Evolutionary conservation across 768 basidiomycete species (phyloP).

Genomic region (Naganishia vaughanmartiniae): DNA sequence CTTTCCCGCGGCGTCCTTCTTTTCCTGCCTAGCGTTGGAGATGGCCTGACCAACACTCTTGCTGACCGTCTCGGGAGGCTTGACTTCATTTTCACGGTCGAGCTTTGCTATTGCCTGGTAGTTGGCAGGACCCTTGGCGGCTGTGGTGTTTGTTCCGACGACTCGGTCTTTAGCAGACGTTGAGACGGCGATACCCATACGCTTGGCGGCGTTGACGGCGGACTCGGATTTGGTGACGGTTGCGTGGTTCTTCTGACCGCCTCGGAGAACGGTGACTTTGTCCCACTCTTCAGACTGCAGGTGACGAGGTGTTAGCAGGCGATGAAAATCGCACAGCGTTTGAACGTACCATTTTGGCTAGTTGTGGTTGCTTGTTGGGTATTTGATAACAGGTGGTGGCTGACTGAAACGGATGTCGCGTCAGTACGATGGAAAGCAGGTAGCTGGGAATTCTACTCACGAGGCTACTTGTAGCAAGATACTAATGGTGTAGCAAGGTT

Average conservation of each 20-base stretch:
- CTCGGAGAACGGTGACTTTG: constrained; percentile 39
- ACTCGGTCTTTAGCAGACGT: constrained; percentile 39
- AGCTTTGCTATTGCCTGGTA: constrained; percentile 91
- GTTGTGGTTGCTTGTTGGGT: background rate
- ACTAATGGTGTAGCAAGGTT: background rate
- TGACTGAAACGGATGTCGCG: background rate
- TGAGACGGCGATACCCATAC: constrained; percentile 41
- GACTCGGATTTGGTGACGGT: constrained; percentile 38
- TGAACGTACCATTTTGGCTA: constrained; percentile 26
- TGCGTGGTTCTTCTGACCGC: constrained; percentile 36
- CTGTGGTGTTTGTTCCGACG: constrained; percentile 36
- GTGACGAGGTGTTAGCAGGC: background rate
- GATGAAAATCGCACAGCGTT: background rate
- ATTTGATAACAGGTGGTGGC: background rate
- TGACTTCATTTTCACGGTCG: constrained; percentile 91
- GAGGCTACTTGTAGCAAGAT: background rate
- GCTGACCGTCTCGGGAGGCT: constrained; percentile 76
- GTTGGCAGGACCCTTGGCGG: constrained; percentile 62
- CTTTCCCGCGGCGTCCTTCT: constrained; percentile 56
- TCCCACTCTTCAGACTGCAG: constrained; percentile 44
- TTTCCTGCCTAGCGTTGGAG: constrained; percentile 71
- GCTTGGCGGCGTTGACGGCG: constrained; percentile 42
- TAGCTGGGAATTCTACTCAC: background rate
- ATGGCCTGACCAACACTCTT: constrained; percentile 63
- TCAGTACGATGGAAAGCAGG: too few species aligned